Percentiles rank a stretch among this genome's conserved stretches.
Conservation (phyloP, 129 eudicot species). For the Flaveria robusta region DNA sequence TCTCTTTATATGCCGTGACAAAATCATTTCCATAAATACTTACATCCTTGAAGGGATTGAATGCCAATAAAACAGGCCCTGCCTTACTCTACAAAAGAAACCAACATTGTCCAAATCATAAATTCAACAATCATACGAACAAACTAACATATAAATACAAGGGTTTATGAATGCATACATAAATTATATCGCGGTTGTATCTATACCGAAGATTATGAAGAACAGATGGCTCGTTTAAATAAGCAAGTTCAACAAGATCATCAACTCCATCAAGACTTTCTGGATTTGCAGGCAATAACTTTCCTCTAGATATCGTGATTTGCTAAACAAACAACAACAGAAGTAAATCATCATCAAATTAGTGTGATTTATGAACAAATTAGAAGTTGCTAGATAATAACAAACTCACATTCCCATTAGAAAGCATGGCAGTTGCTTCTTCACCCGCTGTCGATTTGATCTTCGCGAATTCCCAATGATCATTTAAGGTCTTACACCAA, state of each 20-base stretch:
- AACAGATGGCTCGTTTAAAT: constrained; percentile 88
- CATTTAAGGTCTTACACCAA: constrained; percentile 65
- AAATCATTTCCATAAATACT: constrained; percentile 55
- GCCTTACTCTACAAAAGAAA: constrained; percentile 70
- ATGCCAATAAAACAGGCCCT: constrained; percentile 81
- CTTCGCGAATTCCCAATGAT: constrained; percentile 72
- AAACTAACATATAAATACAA: not conserved
- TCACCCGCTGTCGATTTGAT: constrained; percentile 78
- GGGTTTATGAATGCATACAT: constrained; percentile 50
- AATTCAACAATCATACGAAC: not conserved
- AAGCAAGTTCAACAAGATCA: constrained; percentile 85
- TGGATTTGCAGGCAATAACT: constrained; percentile 86
- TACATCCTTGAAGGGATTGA: constrained; percentile 86
- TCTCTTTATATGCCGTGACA: constrained; percentile 66
- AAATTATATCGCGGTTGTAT: constrained; percentile 58
- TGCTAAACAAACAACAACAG: constrained; percentile 41
- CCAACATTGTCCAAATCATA: constrained; percentile 22
- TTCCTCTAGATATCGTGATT: constrained; percentile 50
- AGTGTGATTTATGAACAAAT: not conserved
- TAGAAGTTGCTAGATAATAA: not conserved
- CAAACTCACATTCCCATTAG: constrained; percentile 71
- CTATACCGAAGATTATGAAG: constrained; percentile 74
- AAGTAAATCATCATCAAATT: constrained; percentile 9
- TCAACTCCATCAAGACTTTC: constrained; percentile 91
- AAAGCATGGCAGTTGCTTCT: constrained; percentile 60